A percentile compares a stretch with the other conserved stretches of the same genome.
These are phyloP conservation scores for Clavispora fructus DNA, from an alignment of 805 yeast genomes.

Conservation along the genomic window DNA sequence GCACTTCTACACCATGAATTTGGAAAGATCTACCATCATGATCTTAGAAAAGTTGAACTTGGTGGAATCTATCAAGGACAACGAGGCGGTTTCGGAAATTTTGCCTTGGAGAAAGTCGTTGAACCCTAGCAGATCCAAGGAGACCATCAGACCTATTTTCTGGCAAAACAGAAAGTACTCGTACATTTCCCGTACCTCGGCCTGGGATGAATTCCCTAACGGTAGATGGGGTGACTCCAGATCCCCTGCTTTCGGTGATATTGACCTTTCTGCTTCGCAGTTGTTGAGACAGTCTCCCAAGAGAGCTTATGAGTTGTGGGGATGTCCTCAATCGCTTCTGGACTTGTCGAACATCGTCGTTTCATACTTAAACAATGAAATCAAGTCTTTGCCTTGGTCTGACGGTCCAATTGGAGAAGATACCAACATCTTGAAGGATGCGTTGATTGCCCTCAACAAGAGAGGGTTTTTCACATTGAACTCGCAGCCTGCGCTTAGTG, in stretches of 20 bases:
- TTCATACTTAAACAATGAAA: slow-evolving; percentile 64
- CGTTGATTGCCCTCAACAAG: slow-evolving; percentile 59
- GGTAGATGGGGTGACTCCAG: slow-evolving; percentile 99
- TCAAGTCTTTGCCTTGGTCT: slow-evolving; percentile 86
- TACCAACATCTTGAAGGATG: slow-evolving; percentile 53
- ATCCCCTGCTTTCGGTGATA: slow-evolving; percentile 94
- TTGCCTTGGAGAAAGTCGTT: slow-evolving; percentile 92
- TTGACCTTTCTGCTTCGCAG: slow-evolving; percentile 75
- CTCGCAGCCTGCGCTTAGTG: slow-evolving; percentile 92
- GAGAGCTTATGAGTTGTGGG: slow-evolving; percentile 84
- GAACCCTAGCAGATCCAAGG: slow-evolving; percentile 72
- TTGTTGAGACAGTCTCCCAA: slow-evolving; percentile 78
- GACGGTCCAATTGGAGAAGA: slow-evolving; percentile 85
- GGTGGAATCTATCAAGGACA: slow-evolving; percentile 38
- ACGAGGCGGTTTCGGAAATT: slow-evolving; percentile 35
- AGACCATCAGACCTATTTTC: slow-evolving; percentile 87
- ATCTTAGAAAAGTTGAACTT: slow-evolving; percentile 70
- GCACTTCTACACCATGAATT: slow-evolving; percentile 96
- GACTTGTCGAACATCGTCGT: slow-evolving; percentile 64
- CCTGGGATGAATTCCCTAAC: slow-evolving; percentile 98
- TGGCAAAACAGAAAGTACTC: slow-evolving; percentile 94
- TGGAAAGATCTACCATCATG: slow-evolving; percentile 88
- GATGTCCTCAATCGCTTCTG: slow-evolving; percentile 55
- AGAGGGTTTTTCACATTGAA: slow-evolving; percentile 76
- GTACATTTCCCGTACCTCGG: slow-evolving; percentile 81